Evolutionary conservation across 2,329 filamentous ascomycete genomes (phyloP), one percentile per base, ranked within the genome.

Genomic region (Zymoseptoria tritici): DNA sequence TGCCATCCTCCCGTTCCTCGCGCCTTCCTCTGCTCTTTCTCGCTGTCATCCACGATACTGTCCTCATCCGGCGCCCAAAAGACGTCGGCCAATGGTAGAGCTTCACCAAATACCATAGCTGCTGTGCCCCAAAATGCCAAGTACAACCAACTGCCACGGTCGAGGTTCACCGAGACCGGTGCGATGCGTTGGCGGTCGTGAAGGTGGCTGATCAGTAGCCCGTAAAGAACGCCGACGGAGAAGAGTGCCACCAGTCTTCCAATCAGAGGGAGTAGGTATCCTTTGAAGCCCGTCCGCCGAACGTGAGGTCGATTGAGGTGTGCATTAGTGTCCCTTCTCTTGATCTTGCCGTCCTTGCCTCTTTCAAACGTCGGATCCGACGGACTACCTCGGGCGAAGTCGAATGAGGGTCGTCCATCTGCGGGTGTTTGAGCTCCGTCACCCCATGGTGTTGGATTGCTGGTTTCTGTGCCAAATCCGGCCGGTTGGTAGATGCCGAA

Each of bases 401-500:
- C 68, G 36, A 71, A 65, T 20, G 67, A 68, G 9, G 61, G 60
- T 51, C 64, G 63, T 56, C 66, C 65, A 22, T 68, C 67, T 19
- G 71, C 70, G 2, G 89, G 89, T 0, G 88, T 90, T 71, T 89
- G 84, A 31, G 88, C 83, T 42, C 90, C 90, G 0, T 86, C 89
- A 22, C 88, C 90, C 87, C 88, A 94, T 2, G 90, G 90, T 24
- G 71, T 72, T 20, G 60, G 69, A 62, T 86, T 85, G 64, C 85
- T 84, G 60, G 69, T 68, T 57, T 79, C 74, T 65, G 81, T 76
- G 64, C 75, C 74, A 52, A 82, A 82, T 31, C 82, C 81, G 0
- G 84, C 83, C 6, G 85, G 85, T 9, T 86, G 86, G 78, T 96
- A 99, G 69, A 99, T 99, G 57, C 94, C 93, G 67, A 88, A 89